Percentiles rank a stretch among this genome's conserved stretches.
Conservation (phyloP, 441 rosid species). For the Jatropha podagrica region DNA sequence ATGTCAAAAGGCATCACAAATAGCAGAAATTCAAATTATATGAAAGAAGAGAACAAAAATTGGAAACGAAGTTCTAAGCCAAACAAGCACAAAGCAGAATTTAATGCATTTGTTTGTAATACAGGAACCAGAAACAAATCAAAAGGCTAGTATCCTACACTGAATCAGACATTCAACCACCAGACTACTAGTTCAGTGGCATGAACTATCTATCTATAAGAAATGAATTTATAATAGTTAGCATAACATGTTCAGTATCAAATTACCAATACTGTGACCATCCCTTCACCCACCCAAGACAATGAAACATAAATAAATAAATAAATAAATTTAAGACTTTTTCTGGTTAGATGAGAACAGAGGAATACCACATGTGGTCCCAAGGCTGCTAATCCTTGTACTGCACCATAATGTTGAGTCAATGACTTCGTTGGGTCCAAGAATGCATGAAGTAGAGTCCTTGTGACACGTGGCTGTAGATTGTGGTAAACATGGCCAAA, state of each 20-base stretch:
- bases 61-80: neutral
- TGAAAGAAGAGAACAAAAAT: neutral
- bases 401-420: slow-evolving; percentile 94
- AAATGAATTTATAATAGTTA: neutral
- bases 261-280: neutral
- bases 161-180: neutral
- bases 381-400: slow-evolving; percentile 90
- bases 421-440: slow-evolving; percentile 78
- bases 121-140: neutral
- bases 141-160: neutral
- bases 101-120: neutral
- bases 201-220: neutral
- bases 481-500: slow-evolving; percentile 76
- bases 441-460: slow-evolving; percentile 79
- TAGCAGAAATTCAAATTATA: slow-evolving; percentile 3
- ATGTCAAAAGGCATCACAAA: slow-evolving; percentile 25
- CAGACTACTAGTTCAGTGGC: neutral
- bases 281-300: neutral
- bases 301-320: neutral
- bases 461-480: slow-evolving; percentile 90
- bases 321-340: too few species aligned
- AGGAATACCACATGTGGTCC: slow-evolving; percentile 79
- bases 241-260: neutral
- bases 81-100: neutral
- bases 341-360: slow-evolving; percentile 16